Conservation (phyloP, 805 yeast species). For the Schwanniomyces yamadae region DNA sequence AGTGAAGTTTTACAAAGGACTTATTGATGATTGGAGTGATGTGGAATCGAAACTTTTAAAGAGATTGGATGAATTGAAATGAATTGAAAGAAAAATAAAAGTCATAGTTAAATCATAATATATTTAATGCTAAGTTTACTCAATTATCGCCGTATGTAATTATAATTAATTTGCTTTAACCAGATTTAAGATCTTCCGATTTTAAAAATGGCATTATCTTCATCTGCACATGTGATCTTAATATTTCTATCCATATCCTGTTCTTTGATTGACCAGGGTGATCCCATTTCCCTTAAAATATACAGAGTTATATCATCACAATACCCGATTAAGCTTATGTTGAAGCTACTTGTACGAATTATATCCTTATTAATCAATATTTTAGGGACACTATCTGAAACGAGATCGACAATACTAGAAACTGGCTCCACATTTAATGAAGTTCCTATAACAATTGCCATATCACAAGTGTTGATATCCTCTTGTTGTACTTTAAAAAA, state of each 20-base stretch:
- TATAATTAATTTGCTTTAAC: background rate
- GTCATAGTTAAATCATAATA: background rate
- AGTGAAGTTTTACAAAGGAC: conserved; percentile 65
- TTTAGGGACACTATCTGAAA: conserved; percentile 77
- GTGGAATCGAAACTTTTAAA: conserved; percentile 40
- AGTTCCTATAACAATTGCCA: conserved; percentile 83
- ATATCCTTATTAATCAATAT: conserved; percentile 76
- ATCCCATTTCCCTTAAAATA: conserved; percentile 33
- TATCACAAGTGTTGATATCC: conserved; percentile 70
- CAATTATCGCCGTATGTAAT: background rate
- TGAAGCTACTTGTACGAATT: conserved; percentile 74
- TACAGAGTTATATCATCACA: conserved; percentile 81
- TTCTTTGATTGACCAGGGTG: conserved; percentile 22
- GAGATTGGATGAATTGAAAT: conserved; percentile 23
- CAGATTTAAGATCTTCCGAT: no score
- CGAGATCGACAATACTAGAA: conserved; percentile 75
- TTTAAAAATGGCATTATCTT: background rate
- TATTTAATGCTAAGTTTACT: conserved; percentile 1
- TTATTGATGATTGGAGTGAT: conserved; percentile 70
- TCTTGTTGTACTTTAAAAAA: conserved; percentile 60
- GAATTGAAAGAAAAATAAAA: background rate
- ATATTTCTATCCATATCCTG: conserved; percentile 5
- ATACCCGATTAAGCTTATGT: conserved; percentile 69
- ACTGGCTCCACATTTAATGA: conserved; percentile 93
- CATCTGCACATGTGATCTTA: background rate